phyloP scores from a whole-genome alignment of 148 eudicot species.

The Nyssa sinensis region DNA sequence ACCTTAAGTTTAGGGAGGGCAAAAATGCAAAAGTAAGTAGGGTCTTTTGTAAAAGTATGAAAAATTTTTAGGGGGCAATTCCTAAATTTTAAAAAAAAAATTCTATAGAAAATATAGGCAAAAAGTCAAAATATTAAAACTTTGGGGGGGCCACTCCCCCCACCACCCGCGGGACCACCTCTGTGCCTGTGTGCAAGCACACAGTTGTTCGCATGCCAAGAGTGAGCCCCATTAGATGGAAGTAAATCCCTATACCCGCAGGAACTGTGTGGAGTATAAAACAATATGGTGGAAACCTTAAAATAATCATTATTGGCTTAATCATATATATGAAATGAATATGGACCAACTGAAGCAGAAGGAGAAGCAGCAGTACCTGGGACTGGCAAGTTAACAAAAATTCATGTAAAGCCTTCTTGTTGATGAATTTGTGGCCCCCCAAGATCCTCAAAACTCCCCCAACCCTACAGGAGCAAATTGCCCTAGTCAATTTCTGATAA shows the following conservation, averaged over 20 bases:
- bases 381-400: slow-evolving; percentile 80
- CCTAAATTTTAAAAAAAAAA: too few species aligned
- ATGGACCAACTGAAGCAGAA: background rate
- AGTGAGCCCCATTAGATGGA: background rate
- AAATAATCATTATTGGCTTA: background rate
- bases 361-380: slow-evolving; percentile 40
- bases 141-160: too few species aligned
- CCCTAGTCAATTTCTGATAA: background rate
- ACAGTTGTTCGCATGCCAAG: background rate
- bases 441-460: slow-evolving; percentile 78
- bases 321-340: background rate
- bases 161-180: too few species aligned
- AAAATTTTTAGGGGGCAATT: too few species aligned
- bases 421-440: slow-evolving; percentile 56
- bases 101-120: too few species aligned
- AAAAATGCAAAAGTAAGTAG: too few species aligned
- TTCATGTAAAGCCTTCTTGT: slow-evolving; percentile 46
- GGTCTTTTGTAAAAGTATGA: too few species aligned
- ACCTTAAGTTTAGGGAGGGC: too few species aligned
- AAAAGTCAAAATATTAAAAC: too few species aligned
- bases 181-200: too few species aligned
- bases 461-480: slow-evolving; percentile 44
- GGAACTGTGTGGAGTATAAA: background rate
- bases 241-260: background rate
- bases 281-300: background rate